Conservation (phyloP, 1,284 basidiomycete genomes). For the Cutaneotrichosporon daszewskae region DNA sequence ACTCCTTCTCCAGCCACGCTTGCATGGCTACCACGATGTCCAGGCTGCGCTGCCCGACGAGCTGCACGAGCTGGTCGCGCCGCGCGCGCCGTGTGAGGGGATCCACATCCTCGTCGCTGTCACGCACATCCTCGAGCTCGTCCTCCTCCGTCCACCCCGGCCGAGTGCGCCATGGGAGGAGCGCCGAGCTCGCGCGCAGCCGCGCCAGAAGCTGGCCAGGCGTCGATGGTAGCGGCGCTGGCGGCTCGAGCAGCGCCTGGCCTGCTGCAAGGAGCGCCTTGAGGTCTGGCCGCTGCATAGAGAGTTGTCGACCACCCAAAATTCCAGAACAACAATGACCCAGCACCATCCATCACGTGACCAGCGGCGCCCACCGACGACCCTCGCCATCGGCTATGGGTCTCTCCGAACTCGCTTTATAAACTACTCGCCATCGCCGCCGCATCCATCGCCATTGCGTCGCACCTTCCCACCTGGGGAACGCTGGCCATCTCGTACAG, state of each 20-base stretch:
- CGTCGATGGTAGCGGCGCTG: constrained; percentile 28
- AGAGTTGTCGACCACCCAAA: too few species aligned
- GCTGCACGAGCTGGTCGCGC: constrained; percentile 5
- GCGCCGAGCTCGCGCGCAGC: constrained; percentile 16
- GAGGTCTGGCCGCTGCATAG: too few species aligned
- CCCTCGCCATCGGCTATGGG: too few species aligned
- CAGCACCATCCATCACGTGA: too few species aligned
- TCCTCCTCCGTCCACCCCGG: constrained; percentile 13
- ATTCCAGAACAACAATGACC: too few species aligned
- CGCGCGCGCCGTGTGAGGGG: neutral
- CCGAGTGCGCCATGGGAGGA: constrained; percentile 21
- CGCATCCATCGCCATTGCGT: too few species aligned
- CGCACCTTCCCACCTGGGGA: constrained; percentile 15
- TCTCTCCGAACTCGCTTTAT: too few species aligned
- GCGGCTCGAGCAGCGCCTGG: constrained; percentile 29
- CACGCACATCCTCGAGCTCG: constrained; percentile 12
- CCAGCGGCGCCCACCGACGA: too few species aligned
- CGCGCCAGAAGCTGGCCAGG: constrained; percentile 20
- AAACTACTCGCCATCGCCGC: too few species aligned
- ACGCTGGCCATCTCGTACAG: constrained; percentile 9
- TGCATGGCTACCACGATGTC: constrained; percentile 27
- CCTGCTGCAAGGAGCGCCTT: constrained; percentile 23
- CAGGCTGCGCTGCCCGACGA: constrained; percentile 22
- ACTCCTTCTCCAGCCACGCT: constrained; percentile 25
- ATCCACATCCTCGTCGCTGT: constrained; percentile 4